phyloP scores from a whole-genome alignment of 805 yeast genomes.

The Ogataea paraovalis region DNA sequence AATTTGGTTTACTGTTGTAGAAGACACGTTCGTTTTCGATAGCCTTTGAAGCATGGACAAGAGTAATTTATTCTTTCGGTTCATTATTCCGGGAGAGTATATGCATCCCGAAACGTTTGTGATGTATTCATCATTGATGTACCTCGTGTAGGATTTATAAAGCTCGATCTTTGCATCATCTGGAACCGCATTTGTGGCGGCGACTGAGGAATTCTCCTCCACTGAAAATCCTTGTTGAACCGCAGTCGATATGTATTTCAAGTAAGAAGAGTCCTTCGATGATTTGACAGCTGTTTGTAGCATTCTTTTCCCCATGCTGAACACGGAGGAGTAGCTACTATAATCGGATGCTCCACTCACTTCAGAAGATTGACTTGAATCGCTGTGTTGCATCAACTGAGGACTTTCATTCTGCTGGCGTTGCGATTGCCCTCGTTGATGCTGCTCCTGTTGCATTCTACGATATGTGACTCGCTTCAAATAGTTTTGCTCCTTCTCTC shows the following conservation, averaged over 20 bases:
- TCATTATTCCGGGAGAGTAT: conserved; percentile 62
- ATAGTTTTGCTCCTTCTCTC: conserved; percentile 16
- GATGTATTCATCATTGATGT: conserved; percentile 36
- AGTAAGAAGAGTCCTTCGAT: conserved; percentile 46
- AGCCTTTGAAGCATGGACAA: conserved; percentile 67
- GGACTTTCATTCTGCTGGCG: not conserved
- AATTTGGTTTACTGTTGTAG: conserved; percentile 31
- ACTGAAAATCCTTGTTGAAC: conserved; percentile 25
- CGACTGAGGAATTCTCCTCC: conserved; percentile 12
- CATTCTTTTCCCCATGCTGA: conserved; percentile 34
- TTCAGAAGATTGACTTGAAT: not conserved
- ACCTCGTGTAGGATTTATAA: conserved; percentile 53
- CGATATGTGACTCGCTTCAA: conserved; percentile 14
- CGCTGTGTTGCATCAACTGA: not conserved
- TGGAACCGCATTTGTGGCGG: conserved; percentile 34
- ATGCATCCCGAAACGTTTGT: conserved; percentile 72
- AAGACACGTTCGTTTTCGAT: conserved; percentile 36
- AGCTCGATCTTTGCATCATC: conserved; percentile 56
- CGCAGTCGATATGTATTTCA: conserved; percentile 42
- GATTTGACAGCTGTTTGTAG: conserved; percentile 45
- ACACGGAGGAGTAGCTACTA: conserved; percentile 11
- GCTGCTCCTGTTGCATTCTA: conserved; percentile 4
- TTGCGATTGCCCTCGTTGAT: not conserved
- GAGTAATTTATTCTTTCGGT: conserved; percentile 66
- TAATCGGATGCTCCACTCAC: not conserved